These are phyloP conservation scores for Pulveroboletus sp. DNA, from an alignment of 768 basidiomycete genomes.

Conservation along the genomic window DNA sequence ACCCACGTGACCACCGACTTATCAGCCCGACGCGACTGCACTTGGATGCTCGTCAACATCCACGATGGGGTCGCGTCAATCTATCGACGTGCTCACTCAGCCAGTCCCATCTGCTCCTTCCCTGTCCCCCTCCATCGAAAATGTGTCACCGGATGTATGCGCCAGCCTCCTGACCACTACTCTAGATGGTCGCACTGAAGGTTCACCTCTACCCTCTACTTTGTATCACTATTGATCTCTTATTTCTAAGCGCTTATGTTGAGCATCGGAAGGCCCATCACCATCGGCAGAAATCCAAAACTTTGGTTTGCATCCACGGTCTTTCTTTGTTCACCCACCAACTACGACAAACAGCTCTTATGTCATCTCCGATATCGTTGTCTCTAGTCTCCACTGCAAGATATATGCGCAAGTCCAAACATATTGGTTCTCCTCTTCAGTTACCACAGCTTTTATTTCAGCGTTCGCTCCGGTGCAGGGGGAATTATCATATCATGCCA, in stretches of 20 bases:
- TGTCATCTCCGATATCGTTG: slow-evolving; percentile 53
- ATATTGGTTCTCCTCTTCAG: background rate
- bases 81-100: slow-evolving; percentile 24
- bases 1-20: slow-evolving; percentile 11
- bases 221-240: background rate
- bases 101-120: slow-evolving; percentile 27
- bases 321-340: background rate
- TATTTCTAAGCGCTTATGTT: slow-evolving; percentile 48
- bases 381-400: slow-evolving; percentile 73
- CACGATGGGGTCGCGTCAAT: slow-evolving; percentile 17
- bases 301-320: slow-evolving; percentile 43
- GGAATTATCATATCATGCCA: slow-evolving; percentile 77
- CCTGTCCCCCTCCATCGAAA: slow-evolving; percentile 3
- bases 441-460: slow-evolving; percentile 23
- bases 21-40: slow-evolving; percentile 7
- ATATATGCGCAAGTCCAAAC: slow-evolving; percentile 61
- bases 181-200: slow-evolving; percentile 60
- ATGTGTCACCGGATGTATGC: slow-evolving; percentile 47
- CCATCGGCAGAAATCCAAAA: slow-evolving; percentile 68
- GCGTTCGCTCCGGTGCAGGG: slow-evolving; percentile 65
- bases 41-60: slow-evolving; percentile 2
- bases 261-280: slow-evolving; percentile 56
- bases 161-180: slow-evolving; percentile 64
- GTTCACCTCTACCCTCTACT: slow-evolving; percentile 28
- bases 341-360: slow-evolving; percentile 43